Percentiles rank a stretch among this genome's conserved stretches.
Evolutionary conservation across 2,329 filamentous ascomycete genomes (phyloP).

Genomic region (Penicillium sp.): DNA sequence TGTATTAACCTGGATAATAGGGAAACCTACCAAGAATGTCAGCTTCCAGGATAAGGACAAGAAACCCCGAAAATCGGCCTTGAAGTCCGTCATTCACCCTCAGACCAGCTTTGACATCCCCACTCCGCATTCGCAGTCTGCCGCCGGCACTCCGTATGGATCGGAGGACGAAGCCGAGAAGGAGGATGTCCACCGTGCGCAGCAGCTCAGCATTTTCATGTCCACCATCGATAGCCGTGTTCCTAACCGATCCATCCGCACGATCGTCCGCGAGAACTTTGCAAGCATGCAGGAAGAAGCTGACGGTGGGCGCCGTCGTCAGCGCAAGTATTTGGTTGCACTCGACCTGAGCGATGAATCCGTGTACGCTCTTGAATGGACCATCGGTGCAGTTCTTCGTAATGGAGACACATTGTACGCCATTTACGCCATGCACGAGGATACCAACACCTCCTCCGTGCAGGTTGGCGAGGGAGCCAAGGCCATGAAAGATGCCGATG

Average conservation of each 20-base stretch:
- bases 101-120: slow-evolving; percentile 73
- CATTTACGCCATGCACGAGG: slow-evolving; percentile 91
- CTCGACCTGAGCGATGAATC: slow-evolving; percentile 94
- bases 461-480: slow-evolving; percentile 70
- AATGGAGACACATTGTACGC: slow-evolving; percentile 93
- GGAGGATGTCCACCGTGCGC: slow-evolving; percentile 81
- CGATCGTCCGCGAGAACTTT: slow-evolving; percentile 88
- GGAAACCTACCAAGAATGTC: slow-evolving; percentile 10
- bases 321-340: slow-evolving; percentile 91
- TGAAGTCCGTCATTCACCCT: slow-evolving; percentile 66
- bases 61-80: slow-evolving; percentile 32
- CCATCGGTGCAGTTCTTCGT: slow-evolving; percentile 87
- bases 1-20: slow-evolving; percentile 9
- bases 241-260: slow-evolving; percentile 78
- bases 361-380: slow-evolving; percentile 94
- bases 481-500: slow-evolving; percentile 72
- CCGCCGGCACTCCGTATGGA: slow-evolving; percentile 62
- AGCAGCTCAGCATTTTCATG: slow-evolving; percentile 76
- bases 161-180: slow-evolving; percentile 85
- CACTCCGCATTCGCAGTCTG: slow-evolving; percentile 57
- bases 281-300: slow-evolving; percentile 68
- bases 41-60: slow-evolving; percentile 41
- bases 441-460: slow-evolving; percentile 48
- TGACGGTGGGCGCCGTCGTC: slow-evolving; percentile 71
- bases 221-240: slow-evolving; percentile 73